Conservation (phyloP, 441 rosid genomes). For the Adansonia madagascariensis region DNA sequence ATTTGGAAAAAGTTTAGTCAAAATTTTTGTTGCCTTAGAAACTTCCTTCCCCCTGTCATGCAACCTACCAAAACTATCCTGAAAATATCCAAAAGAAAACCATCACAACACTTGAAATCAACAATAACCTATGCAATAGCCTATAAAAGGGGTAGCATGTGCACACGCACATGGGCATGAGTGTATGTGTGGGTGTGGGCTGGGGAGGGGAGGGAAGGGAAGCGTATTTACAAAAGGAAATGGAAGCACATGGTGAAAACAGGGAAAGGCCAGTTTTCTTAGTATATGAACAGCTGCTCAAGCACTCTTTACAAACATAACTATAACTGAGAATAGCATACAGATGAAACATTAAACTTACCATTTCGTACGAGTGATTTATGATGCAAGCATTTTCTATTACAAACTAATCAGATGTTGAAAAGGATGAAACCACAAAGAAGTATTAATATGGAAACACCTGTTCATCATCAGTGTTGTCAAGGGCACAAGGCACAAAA, state of each 20-base stretch:
- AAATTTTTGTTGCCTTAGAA: constrained; percentile 64
- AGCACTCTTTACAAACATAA: neutral
- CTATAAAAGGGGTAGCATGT: neutral
- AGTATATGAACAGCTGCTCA: neutral
- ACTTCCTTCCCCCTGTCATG: constrained; percentile 78
- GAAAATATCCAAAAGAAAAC: constrained; percentile 34
- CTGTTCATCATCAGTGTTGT: neutral
- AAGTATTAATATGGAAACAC: constrained; percentile 5
- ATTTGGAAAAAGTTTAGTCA: constrained; percentile 75
- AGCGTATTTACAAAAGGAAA: neutral
- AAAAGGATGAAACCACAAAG: neutral
- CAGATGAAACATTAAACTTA: neutral
- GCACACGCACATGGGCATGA: neutral
- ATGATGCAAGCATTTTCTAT: neutral
- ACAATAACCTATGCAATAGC: constrained; percentile 14
- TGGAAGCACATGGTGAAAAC: neutral
- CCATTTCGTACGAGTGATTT: neutral
- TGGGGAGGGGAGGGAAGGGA: neutral
- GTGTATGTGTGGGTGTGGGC: neutral
- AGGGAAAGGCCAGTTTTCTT: neutral
- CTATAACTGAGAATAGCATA: neutral
- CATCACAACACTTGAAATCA: constrained; percentile 33
- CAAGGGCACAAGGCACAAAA: too few species aligned
- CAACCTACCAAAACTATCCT: constrained; percentile 81
- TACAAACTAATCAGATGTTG: constrained; percentile 1